Evolutionary conservation across 2,329 filamentous ascomycete species (phyloP).

Genomic region (Diaporthe sp.): DNA sequence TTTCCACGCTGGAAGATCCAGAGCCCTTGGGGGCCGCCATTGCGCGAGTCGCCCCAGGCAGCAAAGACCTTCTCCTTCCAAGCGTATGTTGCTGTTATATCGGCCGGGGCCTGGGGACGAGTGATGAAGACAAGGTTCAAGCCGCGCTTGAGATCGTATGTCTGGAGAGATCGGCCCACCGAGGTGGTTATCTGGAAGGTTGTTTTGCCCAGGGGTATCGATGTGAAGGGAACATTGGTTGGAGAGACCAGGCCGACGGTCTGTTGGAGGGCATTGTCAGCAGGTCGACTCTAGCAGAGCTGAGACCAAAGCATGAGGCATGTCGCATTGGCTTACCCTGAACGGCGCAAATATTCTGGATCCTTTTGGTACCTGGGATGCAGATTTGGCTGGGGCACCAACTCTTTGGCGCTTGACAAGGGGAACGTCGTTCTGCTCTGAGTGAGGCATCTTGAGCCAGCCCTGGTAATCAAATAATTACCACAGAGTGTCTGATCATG

Average conservation of each 20-base stretch:
- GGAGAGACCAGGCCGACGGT: slow-evolving; percentile 95
- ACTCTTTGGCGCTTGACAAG: slow-evolving; percentile 84
- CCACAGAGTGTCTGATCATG: background rate
- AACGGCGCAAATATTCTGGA: slow-evolving; percentile 95
- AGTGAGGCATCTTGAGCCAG: slow-evolving; percentile 67
- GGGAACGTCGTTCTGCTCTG: slow-evolving; percentile 68
- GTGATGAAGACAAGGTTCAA: slow-evolving; percentile 95
- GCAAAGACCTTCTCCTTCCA: slow-evolving; percentile 91
- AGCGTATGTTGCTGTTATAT: slow-evolving; percentile 87
- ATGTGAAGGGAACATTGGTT: slow-evolving; percentile 90
- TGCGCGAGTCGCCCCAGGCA: slow-evolving; percentile 81
- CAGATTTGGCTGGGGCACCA: slow-evolving; percentile 56
- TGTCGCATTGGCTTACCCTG: slow-evolving; percentile 71
- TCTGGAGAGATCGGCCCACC: slow-evolving; percentile 90
- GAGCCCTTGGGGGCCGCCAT: slow-evolving; percentile 73
- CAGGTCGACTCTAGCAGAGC: background rate
- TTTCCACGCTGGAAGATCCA: slow-evolving; percentile 96
- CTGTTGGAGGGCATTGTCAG: slow-evolving; percentile 59
- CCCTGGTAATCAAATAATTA: background rate
- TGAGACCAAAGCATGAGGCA: slow-evolving; percentile 27
- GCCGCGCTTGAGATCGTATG: slow-evolving; percentile 92
- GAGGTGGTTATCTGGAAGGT: slow-evolving; percentile 98
- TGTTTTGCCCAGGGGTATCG: slow-evolving; percentile 89
- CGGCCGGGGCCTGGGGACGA: slow-evolving; percentile 85
- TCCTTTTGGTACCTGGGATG: slow-evolving; percentile 59